These are phyloP conservation scores for Fusarium lyarnte DNA, from an alignment of 2,329 filamentous ascomycete genomes.

Conservation along the genomic window DNA sequence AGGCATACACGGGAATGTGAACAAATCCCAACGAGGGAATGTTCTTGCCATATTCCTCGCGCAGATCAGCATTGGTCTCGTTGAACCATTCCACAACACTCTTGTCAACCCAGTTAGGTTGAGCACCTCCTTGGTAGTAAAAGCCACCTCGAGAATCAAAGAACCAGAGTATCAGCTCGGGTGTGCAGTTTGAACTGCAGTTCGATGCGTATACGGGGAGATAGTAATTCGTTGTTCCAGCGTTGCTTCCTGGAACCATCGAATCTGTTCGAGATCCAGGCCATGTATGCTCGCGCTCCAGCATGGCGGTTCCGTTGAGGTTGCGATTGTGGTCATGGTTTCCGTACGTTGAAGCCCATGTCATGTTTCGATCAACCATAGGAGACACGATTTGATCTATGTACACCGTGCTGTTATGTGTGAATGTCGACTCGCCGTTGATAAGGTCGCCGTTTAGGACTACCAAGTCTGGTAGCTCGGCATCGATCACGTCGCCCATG, in stretches of 20 bases:
- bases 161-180: conserved; percentile 69
- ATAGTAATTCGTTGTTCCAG: conserved; percentile 56
- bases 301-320: conserved; percentile 28
- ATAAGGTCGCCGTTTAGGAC: conserved; percentile 76
- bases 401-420: conserved; percentile 62
- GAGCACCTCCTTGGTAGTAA: conserved; percentile 51
- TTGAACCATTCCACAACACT: conserved; percentile 57
- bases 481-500: conserved; percentile 48
- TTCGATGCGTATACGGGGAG: conserved; percentile 51
- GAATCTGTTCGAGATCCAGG: conserved; percentile 35
- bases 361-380: conserved; percentile 61
- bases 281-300: conserved; percentile 40
- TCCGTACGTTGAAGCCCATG: conserved; percentile 74
- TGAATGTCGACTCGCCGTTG: conserved; percentile 68
- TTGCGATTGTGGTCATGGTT: conserved; percentile 73
- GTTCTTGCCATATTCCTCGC: conserved; percentile 38
- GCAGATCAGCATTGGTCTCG: conserved; percentile 47
- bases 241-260: conserved; percentile 30
- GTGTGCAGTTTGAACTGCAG: conserved; percentile 46
- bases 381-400: conserved; percentile 67
- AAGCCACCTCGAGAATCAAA: conserved; percentile 72
- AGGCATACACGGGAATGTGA: conserved; percentile 56
- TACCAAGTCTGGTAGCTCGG: conserved; percentile 61
- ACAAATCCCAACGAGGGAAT: conserved; percentile 61
- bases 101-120: conserved; percentile 57